Conservation (phyloP, 2,329 filamentous ascomycete genomes). For the Colletotrichum lini region DNA sequence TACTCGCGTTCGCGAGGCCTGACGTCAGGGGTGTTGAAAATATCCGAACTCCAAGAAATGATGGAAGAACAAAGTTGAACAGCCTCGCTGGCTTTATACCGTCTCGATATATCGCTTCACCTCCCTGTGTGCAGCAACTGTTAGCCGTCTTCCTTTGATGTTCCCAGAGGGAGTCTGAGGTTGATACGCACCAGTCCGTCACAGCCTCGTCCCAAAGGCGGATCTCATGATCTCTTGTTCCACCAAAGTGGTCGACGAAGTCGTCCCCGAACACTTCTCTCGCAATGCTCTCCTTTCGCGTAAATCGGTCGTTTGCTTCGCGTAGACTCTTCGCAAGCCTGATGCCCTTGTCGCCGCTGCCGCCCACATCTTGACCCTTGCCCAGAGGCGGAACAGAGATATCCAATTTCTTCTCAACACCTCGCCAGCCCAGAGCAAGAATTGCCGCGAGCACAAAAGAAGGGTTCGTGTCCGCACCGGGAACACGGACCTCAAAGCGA, state of each 20-base stretch:
- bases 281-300: slow-evolving; percentile 85
- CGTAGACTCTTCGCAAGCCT: slow-evolving; percentile 87
- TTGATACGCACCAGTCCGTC: slow-evolving; percentile 86
- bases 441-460: slow-evolving; percentile 90
- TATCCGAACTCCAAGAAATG: slow-evolving; percentile 5
- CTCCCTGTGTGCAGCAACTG: slow-evolving; percentile 68
- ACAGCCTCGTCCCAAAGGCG: slow-evolving; percentile 95
- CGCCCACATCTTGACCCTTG: slow-evolving; percentile 86
- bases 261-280: slow-evolving; percentile 93
- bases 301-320: slow-evolving; percentile 87
- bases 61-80: slow-evolving; percentile 10
- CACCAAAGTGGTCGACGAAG: slow-evolving; percentile 96
- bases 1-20: slow-evolving; percentile 6
- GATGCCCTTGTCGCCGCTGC: slow-evolving; percentile 77
- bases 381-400: slow-evolving; percentile 87
- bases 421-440: slow-evolving; percentile 89
- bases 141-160: background rate
- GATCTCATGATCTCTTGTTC: slow-evolving; percentile 92
- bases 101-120: slow-evolving; percentile 84
- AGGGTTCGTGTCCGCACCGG: slow-evolving; percentile 94
- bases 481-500: slow-evolving; percentile 91
- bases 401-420: slow-evolving; percentile 91
- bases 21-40: slow-evolving; percentile 10
- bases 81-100: slow-evolving; percentile 59
- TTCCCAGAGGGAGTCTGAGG: background rate